A percentile compares a stretch with the other conserved stretches of the same genome.
Evolutionary conservation across 2,329 filamentous ascomycete species (phyloP).

Genomic region (Epichloe aotearoae): DNA sequence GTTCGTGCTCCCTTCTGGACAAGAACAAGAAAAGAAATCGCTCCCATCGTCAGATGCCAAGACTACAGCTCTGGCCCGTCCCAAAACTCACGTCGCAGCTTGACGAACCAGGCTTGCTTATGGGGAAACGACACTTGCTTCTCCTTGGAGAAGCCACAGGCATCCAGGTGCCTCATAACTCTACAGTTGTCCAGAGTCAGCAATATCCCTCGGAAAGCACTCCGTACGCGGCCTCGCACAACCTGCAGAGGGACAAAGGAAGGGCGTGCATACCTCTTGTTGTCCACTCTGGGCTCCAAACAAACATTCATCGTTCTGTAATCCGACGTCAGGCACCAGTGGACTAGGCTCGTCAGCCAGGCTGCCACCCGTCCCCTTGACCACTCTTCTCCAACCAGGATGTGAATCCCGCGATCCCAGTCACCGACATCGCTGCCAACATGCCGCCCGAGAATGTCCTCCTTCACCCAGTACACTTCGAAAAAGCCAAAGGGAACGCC

Average conservation of each 20-base stretch:
- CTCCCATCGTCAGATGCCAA: background rate
- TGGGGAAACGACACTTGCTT: slow-evolving; percentile 77
- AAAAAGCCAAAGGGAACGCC: slow-evolving; percentile 94
- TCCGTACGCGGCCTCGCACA: background rate
- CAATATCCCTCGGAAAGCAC: background rate
- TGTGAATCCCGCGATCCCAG: slow-evolving; percentile 80
- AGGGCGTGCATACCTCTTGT: slow-evolving; percentile 54
- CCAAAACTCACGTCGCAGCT: slow-evolving; percentile 69
- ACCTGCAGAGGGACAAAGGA: background rate
- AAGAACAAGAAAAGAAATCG: background rate
- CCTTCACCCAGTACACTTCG: slow-evolving; percentile 96
- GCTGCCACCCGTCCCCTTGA: slow-evolving; percentile 68
- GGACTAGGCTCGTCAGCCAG: slow-evolving; percentile 79
- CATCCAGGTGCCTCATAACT: slow-evolving; percentile 47
- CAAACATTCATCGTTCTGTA: slow-evolving; percentile 70
- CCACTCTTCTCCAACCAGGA: slow-evolving; percentile 84
- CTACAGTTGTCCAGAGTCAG: background rate
- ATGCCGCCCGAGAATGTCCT: slow-evolving; percentile 64
- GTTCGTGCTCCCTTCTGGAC: no score
- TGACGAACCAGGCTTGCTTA: slow-evolving; percentile 82
- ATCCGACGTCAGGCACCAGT: slow-evolving; percentile 70
- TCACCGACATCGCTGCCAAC: slow-evolving; percentile 55
- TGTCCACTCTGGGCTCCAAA: slow-evolving; percentile 85
- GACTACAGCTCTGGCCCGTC: slow-evolving; percentile 49
- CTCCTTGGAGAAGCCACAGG: slow-evolving; percentile 73